Percentiles rank a stretch among this genome's conserved stretches.
Evolutionary conservation across 139 green algal genomes (phyloP).

Genomic region (Dunaliella primolecta): DNA sequence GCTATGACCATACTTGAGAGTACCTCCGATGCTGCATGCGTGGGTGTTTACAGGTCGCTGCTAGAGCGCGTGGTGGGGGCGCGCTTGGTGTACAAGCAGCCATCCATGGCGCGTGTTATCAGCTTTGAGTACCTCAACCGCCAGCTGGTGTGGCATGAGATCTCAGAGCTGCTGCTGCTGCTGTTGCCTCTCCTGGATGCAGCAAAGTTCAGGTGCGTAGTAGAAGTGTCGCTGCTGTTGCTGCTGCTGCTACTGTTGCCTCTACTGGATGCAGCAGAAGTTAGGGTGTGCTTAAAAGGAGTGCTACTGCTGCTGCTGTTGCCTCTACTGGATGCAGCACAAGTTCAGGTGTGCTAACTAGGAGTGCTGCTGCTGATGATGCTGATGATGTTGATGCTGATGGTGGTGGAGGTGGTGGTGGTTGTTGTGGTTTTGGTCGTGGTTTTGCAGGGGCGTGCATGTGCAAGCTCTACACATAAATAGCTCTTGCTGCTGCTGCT

Average conservation of each 20-base stretch:
- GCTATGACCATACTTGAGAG: too few species aligned
- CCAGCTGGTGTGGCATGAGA: conserved; percentile 86
- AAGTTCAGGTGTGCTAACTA: neutral
- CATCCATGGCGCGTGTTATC: conserved; percentile 69
- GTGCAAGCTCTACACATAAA: too few species aligned
- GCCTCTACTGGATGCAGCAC: neutral
- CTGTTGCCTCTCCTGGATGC: conserved; percentile 74
- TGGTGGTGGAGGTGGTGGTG: too few species aligned
- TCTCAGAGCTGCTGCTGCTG: conserved; percentile 82
- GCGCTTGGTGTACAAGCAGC: conserved; percentile 74
- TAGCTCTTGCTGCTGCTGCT: too few species aligned
- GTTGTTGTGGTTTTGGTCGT: too few species aligned
- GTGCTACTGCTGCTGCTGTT: neutral
- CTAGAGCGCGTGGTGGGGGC: conserved; percentile 72
- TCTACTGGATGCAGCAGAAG: conserved; percentile 44
- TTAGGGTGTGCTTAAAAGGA: conserved; percentile 15
- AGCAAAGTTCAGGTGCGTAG: conserved; percentile 11
- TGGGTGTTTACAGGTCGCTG: conserved; percentile 63
- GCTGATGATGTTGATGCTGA: too few species aligned
- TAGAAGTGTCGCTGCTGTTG: conserved; percentile 23
- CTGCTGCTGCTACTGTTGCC: conserved; percentile 83
- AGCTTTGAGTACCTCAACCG: conserved; percentile 93
- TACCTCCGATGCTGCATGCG: too few species aligned
- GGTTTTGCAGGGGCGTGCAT: too few species aligned
- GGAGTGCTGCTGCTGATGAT: neutral